Base-by-base conservation (phyloP, 1,284 basidiomycete species). In the Cryptococcus jaspeensis region DNA sequence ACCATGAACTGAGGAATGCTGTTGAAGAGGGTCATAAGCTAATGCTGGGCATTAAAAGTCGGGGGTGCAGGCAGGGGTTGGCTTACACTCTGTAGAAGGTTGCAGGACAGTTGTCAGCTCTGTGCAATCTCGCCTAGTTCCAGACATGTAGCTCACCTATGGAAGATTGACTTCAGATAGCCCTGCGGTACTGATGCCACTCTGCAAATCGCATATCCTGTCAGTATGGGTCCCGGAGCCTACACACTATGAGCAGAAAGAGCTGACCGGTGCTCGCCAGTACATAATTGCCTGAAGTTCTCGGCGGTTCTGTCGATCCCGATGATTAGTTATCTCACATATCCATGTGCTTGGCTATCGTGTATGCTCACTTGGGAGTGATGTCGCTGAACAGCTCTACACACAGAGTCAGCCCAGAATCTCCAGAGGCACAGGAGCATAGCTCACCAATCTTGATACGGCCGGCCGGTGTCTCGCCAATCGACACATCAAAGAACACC, bases 241-340 rank as follows among this genome's bases (percentile, higher is more conserved):
- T 8, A 22, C 12, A n/a, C n/a, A 23, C 20, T 16, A 22, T 3
- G 5, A 46, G 51, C 45, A n/a, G 20, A 45, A 2, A 46, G 20
- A 16, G 66, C 74, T 57, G 56, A 92, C 90, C 91, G 84, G 77
- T 87, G 90, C 79, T 98, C 94, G 35, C 96, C 95, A 0, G 95
- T 98, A 73, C 95, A 98, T 20, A 98, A 80, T 69, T 98, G 94
- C 57, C 95, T 83, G 70, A 99, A 99, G 81, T 99, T 99, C 79
- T 99, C 96, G 1, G 92, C 90, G 0, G 95, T 98, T 71, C 89
- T 91, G 63, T 40, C 20, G 3, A 50, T 13, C 39, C 13, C 16
- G 2, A 38, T 13, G 11, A 23, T 39, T 18, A 50, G 28, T 35
- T 7, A 23, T 7, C 25, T 20, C 16, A 7, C 25, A 46, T 6